phyloP scores from a whole-genome alignment of 768 basidiomycete species.

The Lactarius evosmus region DNA sequence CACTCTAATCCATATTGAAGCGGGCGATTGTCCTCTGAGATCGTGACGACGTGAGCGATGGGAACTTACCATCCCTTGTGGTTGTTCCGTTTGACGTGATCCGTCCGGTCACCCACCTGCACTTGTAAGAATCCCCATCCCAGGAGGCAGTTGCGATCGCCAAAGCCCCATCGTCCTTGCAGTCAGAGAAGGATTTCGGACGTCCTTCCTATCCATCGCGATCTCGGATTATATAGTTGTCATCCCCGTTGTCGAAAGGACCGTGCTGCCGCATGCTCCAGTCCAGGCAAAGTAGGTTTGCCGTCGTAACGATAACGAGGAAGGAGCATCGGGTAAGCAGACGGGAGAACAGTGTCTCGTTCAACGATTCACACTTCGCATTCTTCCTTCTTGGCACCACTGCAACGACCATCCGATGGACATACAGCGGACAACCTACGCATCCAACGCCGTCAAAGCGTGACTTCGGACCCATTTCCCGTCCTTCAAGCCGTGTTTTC shows the following conservation, averaged over 20 bases:
- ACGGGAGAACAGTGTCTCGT: constrained; percentile 65
- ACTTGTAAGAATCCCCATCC: neutral
- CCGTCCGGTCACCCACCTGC: neutral
- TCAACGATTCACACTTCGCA: neutral
- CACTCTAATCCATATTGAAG: neutral
- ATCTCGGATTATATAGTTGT: constrained; percentile 50
- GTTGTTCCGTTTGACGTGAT: neutral
- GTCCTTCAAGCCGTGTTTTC: constrained; percentile 55
- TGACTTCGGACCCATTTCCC: constrained; percentile 52
- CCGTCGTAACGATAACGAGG: constrained; percentile 59
- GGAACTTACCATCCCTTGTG: neutral
- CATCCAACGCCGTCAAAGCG: constrained; percentile 53
- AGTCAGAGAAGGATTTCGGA: constrained; percentile 28
- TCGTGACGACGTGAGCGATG: neutral
- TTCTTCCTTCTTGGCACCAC: neutral
- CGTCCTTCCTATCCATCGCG: constrained; percentile 73
- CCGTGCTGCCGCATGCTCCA: constrained; percentile 2
- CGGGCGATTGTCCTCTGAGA: neutral
- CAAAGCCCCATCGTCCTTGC: neutral
- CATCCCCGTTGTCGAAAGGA: constrained; percentile 48
- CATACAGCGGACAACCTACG: constrained; percentile 68
- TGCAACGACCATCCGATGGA: neutral
- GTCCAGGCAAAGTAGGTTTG: constrained; percentile 40
- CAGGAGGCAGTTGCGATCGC: neutral
- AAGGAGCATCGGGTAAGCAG: constrained; percentile 74